A percentile compares a stretch with the other conserved stretches of the same genome.
Evolutionary conservation across 768 basidiomycete genomes (phyloP).

Genomic region (Agrocybe pediades): DNA sequence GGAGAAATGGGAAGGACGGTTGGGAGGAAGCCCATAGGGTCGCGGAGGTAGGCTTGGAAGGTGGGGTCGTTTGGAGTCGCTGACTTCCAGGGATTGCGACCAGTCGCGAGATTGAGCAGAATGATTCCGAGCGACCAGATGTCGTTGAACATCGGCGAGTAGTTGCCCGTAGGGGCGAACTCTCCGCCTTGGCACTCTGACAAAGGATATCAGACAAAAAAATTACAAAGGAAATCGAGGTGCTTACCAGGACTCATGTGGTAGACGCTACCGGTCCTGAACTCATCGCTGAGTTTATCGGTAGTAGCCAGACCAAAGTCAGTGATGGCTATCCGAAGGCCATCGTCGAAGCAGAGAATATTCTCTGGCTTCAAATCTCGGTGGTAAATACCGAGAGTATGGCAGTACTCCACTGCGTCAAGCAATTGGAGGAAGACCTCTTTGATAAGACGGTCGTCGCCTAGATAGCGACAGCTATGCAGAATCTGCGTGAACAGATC

Average conservation of each 20-base stretch:
- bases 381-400: constrained; percentile 92
- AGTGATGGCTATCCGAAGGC: constrained; percentile 83
- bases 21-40: constrained; percentile 81
- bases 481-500: constrained; percentile 97
- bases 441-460: constrained; percentile 86
- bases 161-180: constrained; percentile 71
- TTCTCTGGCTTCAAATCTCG: constrained; percentile 98
- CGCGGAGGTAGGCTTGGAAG: constrained; percentile 88
- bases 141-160: constrained; percentile 90
- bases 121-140: constrained; percentile 98
- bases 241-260: constrained; percentile 93
- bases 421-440: constrained; percentile 93
- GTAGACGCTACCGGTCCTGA: constrained; percentile 94
- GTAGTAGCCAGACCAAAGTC: constrained; percentile 96
- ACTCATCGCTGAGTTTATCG: constrained; percentile 85
- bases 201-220: constrained; percentile 12
- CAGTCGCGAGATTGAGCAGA: constrained; percentile 93
- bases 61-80: constrained; percentile 88
- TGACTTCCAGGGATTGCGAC: constrained; percentile 98
- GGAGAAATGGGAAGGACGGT: constrained; percentile 83
- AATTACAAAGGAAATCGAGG: constrained; percentile 1
- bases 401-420: constrained; percentile 94
- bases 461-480: constrained; percentile 80
- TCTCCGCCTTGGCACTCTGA: constrained; percentile 90
- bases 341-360: constrained; percentile 85